Conservation (phyloP, 805 yeast species). For the Kregervanrija fluxuum region DNA sequence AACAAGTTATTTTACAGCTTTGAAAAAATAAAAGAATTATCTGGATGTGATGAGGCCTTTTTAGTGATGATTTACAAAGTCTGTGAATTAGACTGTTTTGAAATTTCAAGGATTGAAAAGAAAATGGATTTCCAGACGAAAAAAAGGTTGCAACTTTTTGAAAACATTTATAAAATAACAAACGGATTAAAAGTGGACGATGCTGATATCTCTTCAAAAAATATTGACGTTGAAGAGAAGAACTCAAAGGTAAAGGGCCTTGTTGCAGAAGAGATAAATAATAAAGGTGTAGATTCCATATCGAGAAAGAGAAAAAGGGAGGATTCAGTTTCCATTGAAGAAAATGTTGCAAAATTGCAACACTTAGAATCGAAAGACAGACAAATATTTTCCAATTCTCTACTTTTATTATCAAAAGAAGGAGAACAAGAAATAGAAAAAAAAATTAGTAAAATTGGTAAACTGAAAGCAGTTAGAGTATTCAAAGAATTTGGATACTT, state of each 20-base stretch:
- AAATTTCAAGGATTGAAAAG: no score
- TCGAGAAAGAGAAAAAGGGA: not conserved
- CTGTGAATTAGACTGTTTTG: no score
- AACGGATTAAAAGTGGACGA: not conserved
- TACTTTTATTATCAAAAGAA: not conserved
- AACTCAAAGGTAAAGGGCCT: not conserved
- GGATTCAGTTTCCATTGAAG: not conserved
- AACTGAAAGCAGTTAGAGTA: not conserved
- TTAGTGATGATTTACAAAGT: constrained; percentile 7
- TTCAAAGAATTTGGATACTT: not conserved
- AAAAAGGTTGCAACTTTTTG: no score
- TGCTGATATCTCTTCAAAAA: not conserved
- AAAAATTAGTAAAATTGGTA: not conserved
- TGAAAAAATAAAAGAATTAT: constrained; percentile 2
- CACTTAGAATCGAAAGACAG: not conserved
- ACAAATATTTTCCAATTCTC: no score
- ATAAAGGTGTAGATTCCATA: not conserved
- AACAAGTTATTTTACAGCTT: not conserved
- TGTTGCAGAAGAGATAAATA: not conserved
- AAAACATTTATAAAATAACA: no score
- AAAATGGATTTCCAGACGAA: no score
- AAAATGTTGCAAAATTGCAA: not conserved
- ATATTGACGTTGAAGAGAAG: not conserved
- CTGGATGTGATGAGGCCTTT: constrained; percentile 14
- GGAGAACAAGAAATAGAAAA: not conserved